These are phyloP conservation scores for Santalum album DNA, from an alignment of 164 flowering plant genomes.

Conservation along the genomic window DNA sequence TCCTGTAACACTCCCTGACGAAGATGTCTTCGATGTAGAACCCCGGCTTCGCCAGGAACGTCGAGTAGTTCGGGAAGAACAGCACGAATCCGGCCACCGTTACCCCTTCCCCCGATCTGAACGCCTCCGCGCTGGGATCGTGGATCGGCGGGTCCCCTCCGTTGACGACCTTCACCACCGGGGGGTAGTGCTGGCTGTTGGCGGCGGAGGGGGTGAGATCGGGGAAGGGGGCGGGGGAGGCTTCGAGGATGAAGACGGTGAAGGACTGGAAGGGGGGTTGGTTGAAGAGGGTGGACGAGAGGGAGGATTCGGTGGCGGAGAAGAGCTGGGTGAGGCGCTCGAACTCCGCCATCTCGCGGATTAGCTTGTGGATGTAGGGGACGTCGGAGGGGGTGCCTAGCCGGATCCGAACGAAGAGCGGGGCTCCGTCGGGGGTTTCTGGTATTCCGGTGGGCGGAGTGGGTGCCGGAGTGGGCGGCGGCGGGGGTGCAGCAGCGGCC, in stretches of 20 bases:
- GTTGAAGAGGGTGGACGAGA: slow-evolving; percentile 66
- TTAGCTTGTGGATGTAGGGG: slow-evolving; percentile 63
- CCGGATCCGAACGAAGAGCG: slow-evolving; percentile 49
- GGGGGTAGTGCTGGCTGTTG: neutral
- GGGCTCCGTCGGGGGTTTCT: no score
- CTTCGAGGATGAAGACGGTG: slow-evolving; percentile 74
- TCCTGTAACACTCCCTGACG: slow-evolving; percentile 72
- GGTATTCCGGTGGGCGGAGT: no score
- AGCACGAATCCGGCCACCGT: slow-evolving; percentile 70
- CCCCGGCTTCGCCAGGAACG: slow-evolving; percentile 75
- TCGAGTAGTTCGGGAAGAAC: slow-evolving; percentile 76
- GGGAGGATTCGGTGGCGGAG: slow-evolving; percentile 65
- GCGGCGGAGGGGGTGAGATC: slow-evolving; percentile 17
- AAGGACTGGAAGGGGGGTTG: slow-evolving; percentile 68
- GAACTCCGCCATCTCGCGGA: slow-evolving; percentile 88
- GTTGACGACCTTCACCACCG: neutral
- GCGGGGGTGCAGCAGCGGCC: no score
- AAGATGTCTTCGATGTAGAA: slow-evolving; percentile 74
- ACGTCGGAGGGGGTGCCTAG: slow-evolving; percentile 56
- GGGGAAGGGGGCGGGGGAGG: neutral
- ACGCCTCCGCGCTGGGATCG: slow-evolving; percentile 29
- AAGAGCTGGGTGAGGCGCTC: slow-evolving; percentile 63
- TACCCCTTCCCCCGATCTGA: slow-evolving; percentile 22
- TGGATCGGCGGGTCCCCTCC: neutral
- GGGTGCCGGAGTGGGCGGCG: no score